phyloP scores from a whole-genome alignment of 2,329 filamentous ascomycete species.

The Penicillium sp. region DNA sequence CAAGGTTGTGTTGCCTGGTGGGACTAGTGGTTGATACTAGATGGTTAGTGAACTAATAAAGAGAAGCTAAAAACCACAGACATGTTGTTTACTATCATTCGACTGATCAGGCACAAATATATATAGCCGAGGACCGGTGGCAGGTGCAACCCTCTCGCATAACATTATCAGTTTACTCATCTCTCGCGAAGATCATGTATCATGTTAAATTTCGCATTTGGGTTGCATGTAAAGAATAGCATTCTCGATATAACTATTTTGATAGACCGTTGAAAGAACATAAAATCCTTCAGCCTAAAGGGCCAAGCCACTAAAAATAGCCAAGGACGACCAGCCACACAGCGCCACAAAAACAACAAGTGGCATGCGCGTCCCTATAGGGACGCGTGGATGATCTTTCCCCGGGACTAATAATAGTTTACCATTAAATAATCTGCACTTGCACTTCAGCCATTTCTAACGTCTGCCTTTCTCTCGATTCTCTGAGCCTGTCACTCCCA shows the following conservation, averaged over 20 bases:
- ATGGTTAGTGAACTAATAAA: neutral
- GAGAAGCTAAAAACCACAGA: accelerated
- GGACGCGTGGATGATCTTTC: slow-evolving; percentile 3
- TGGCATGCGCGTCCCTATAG: slow-evolving; percentile 8
- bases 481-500: neutral
- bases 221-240: neutral
- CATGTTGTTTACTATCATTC: neutral
- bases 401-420: neutral
- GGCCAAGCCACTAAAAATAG: slow-evolving; percentile 5
- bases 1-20: neutral
- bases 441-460: neutral
- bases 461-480: neutral
- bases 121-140: neutral
- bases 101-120: no score
- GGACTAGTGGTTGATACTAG: neutral
- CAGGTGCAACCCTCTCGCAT: neutral
- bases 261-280: neutral
- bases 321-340: neutral
- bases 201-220: neutral
- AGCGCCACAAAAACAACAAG: neutral
- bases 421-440: neutral
- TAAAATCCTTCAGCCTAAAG: slow-evolving; percentile 1
- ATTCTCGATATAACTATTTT: neutral
- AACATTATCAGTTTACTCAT: no score
- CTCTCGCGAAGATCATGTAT: no score